A percentile compares a stretch with the other conserved stretches of the same genome.
phyloP scores from a whole-genome alignment of 305 asterid species.

The Lippia alba region DNA sequence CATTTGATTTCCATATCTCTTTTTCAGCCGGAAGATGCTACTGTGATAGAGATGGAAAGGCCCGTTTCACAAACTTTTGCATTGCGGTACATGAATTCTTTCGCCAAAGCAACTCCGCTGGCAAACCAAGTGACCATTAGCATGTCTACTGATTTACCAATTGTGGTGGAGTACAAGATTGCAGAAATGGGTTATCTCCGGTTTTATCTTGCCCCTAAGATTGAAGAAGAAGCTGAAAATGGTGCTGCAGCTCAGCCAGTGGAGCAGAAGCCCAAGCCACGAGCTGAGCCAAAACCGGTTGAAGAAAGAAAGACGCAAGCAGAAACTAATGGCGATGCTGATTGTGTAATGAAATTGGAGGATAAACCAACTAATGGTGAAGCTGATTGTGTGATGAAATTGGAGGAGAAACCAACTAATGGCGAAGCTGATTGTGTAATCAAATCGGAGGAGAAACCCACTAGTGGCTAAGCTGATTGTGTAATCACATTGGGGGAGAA shows the following conservation, averaged over 20 bases:
- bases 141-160: conserved; percentile 88
- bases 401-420: too few relatives aligned
- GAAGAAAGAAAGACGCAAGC: conserved; percentile 1
- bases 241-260: not conserved
- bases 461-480: too few relatives aligned
- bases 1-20: not conserved
- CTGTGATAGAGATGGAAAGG: conserved; percentile 86
- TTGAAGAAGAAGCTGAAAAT: conserved; percentile 77
- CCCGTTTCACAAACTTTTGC: conserved; percentile 92
- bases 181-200: conserved; percentile 96
- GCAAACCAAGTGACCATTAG: conserved; percentile 82
- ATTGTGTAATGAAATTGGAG: too few relatives aligned
- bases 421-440: too few relatives aligned
- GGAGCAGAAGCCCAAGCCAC: not conserved
- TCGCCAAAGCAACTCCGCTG: conserved; percentile 84
- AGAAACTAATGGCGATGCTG: not conserved
- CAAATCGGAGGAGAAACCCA: too few relatives aligned
- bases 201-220: conserved; percentile 90
- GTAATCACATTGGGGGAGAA: not conserved
- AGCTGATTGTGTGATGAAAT: too few relatives aligned
- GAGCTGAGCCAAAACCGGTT: conserved; percentile 3
- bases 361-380: not conserved
- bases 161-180: conserved; percentile 93
- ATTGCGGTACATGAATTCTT: conserved; percentile 84
- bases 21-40: conserved; percentile 90